Base-by-base conservation (phyloP, 176 grass and related monocot genomes). In the Oryza nivara region DNA sequence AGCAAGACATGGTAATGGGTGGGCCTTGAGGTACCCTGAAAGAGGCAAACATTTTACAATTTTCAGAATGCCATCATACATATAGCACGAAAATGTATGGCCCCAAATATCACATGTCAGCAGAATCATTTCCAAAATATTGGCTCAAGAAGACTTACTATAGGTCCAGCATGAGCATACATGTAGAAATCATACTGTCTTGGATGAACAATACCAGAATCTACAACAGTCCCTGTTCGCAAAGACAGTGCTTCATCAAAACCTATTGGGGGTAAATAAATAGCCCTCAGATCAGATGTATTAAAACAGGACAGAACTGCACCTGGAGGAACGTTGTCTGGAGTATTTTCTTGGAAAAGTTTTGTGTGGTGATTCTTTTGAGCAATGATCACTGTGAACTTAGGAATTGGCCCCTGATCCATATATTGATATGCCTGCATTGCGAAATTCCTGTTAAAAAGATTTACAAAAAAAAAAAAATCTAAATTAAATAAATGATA, bases 361-460 rank as follows among this genome's bases (percentile, higher is more conserved):
- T 95, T 98, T 11, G 93, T 98, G 75, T 95, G 96, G 82, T 95
- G 93, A 83, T 95, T 98, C 81, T 95, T 98, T 74, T 98, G 96
- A 14, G 96, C 96, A 84, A 98, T 77, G 64, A 98, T 98, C 48
- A 98, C 86, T 38, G 93, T 93, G 72, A 95, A 92, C 74, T 93
- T 98, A 6, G 93, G 93, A 65, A 75, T 82, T 81, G 79, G 56
- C 20, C 83, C 79, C 64, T 87, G 89, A 68, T 92, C 93, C 67
- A 98, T 87, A 80, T 78, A 68, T 58, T 92, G 83, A 67, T 94
- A 98, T 69, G 91, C 96, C 96, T 98, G 67, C 10, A 84, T 48
- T 19, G n/a, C 41, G 7, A 54, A 88, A 82, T 58, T 49, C 60
- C 35, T 79, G 70, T 87, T 36, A 87, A 16, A 47, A 84, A 78